A percentile compares a stretch with the other conserved stretches of the same genome.
Evolutionary conservation across 306 rosid species (phyloP).

Genomic region (Trifolium repens): DNA sequence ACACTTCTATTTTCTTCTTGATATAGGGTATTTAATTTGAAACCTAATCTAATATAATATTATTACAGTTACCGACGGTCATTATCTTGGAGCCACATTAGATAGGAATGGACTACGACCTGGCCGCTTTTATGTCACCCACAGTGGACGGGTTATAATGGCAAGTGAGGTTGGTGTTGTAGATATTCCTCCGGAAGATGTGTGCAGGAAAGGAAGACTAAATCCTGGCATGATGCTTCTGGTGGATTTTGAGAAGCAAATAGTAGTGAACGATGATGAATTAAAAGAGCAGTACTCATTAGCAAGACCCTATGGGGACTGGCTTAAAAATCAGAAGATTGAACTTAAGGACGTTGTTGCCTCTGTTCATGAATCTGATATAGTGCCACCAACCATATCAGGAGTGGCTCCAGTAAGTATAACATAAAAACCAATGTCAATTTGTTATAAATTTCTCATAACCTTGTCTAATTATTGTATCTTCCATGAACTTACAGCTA

Average conservation of each 20-base stretch:
- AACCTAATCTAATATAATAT: constrained; percentile 24
- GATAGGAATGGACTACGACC: constrained; percentile 97
- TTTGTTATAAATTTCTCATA: constrained; percentile 7
- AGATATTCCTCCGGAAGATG: constrained; percentile 91
- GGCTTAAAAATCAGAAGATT: constrained; percentile 93
- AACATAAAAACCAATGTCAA: constrained; percentile 4
- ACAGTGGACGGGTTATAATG: constrained; percentile 95
- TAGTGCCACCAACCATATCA: constrained; percentile 68
- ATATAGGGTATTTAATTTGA: constrained; percentile 6
- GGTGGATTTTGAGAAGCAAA: constrained; percentile 92
- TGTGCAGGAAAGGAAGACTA: constrained; percentile 87
- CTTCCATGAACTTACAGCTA: constrained; percentile 54
- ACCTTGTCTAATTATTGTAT: constrained; percentile 30
- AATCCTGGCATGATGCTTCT: constrained; percentile 99
- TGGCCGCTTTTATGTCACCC: constrained; percentile 95
- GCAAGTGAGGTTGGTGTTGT: constrained; percentile 99
- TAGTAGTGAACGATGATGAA: constrained; percentile 94
- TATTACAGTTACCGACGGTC: constrained; percentile 92
- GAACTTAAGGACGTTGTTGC: constrained; percentile 76
- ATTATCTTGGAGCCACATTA: constrained; percentile 97
- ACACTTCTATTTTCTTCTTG: neutral
- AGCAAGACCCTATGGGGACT: constrained; percentile 86
- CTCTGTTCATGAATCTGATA: constrained; percentile 73
- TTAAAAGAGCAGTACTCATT: constrained; percentile 87
- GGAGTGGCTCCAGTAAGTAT: constrained; percentile 80